Evolutionary conservation across 495 filamentous ascomycete genomes (phyloP).

Genomic region (Penicillium egyptiacum): DNA sequence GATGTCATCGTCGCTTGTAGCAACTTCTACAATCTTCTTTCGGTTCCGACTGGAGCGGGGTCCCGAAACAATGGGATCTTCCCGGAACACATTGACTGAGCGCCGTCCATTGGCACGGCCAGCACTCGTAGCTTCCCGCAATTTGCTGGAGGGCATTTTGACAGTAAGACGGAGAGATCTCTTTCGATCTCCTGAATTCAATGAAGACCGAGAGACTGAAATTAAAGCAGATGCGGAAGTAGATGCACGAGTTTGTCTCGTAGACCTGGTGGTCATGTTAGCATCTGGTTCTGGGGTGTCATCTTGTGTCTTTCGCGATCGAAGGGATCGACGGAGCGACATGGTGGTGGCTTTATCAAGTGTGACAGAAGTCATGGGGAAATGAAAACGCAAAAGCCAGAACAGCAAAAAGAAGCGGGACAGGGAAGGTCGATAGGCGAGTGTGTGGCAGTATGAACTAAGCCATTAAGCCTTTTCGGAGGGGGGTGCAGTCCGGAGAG

Average conservation of each 20-base stretch:
- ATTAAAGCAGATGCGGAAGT: conserved; percentile 34
- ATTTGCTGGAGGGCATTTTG: conserved; percentile 79
- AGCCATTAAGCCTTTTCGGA: not conserved
- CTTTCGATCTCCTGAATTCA: conserved; percentile 55
- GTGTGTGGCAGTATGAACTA: conserved; percentile 26
- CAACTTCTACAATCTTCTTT: conserved; percentile 68
- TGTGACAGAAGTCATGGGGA: conserved; percentile 2
- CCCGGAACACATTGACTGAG: conserved; percentile 49
- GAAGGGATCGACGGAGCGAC: conserved; percentile 51
- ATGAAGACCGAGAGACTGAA: conserved; percentile 56
- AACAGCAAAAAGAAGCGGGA: conserved; percentile 9
- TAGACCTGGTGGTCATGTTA: conserved; percentile 40
- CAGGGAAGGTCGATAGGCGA: conserved; percentile 5
- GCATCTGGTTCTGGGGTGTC: conserved; percentile 38
- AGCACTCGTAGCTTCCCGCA: conserved; percentile 67
- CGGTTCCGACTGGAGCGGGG: conserved; percentile 63
- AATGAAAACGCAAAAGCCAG: conserved; percentile 3
- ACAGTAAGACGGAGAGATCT: conserved; percentile 76
- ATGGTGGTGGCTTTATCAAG: conserved; percentile 32
- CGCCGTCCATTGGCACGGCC: conserved; percentile 36
- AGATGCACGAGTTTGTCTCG: conserved; percentile 38
- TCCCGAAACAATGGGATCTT: conserved; percentile 60
- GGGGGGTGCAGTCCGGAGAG: conserved; percentile 2
- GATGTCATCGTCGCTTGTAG: conserved; percentile 57
- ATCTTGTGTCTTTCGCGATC: conserved; percentile 45